phyloP scores from a whole-genome alignment of 108 stramenopile species.

The Nitzschia palea region DNA sequence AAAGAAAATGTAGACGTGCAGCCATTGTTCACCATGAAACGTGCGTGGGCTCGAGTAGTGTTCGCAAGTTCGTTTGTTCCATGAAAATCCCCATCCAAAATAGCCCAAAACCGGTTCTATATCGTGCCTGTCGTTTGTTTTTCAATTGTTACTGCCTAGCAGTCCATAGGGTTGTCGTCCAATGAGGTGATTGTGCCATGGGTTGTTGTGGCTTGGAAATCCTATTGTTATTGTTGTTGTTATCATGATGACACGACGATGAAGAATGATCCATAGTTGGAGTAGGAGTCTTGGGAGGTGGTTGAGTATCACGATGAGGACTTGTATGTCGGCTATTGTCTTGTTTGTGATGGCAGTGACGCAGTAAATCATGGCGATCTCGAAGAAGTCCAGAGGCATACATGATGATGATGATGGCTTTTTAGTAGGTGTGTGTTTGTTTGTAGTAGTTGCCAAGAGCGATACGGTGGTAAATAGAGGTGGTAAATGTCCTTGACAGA shows the following conservation, averaged over 20 bases:
- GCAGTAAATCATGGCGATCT: slow-evolving; percentile 15
- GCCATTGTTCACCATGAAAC: too few relatives aligned
- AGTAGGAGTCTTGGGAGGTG: background rate
- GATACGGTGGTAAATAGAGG: background rate
- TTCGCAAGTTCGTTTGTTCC: too few relatives aligned
- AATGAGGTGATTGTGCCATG: background rate
- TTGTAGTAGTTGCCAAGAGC: background rate
- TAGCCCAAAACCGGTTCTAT: too few relatives aligned
- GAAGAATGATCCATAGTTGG: too few relatives aligned
- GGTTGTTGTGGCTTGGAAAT: background rate
- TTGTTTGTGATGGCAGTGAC: slow-evolving; percentile 22
- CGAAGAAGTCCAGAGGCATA: slow-evolving; percentile 15
- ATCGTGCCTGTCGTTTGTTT: too few relatives aligned
- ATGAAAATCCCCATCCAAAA: too few relatives aligned
- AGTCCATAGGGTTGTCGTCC: too few relatives aligned
- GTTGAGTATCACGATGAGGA: background rate
- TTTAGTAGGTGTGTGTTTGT: background rate
- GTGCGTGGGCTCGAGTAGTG: too few relatives aligned
- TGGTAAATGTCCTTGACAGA: background rate
- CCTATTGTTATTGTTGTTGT: background rate
- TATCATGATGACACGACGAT: background rate
- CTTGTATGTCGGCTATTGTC: background rate
- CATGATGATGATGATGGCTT: background rate
- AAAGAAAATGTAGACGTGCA: too few relatives aligned
- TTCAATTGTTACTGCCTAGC: too few relatives aligned